A percentile compares a stretch with the other conserved stretches of the same genome.
Evolutionary conservation across 306 rosid species (phyloP).

Genomic region (Luffa acutangula): DNA sequence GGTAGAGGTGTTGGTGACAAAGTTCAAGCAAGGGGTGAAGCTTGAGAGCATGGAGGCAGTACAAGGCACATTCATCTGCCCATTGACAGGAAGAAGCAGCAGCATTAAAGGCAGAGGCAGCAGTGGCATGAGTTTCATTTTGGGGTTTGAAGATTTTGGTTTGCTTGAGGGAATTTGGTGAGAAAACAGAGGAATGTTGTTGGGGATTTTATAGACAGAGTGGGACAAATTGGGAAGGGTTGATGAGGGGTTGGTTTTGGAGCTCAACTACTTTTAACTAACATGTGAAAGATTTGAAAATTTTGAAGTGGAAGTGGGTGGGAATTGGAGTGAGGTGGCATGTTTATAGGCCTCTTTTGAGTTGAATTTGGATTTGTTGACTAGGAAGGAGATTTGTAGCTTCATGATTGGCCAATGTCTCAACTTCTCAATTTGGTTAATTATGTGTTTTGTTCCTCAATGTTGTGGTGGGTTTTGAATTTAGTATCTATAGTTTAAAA

Average conservation of each 20-base stretch:
- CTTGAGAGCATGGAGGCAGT: slow-evolving; percentile 28
- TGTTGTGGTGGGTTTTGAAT: background rate
- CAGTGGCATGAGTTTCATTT: slow-evolving; percentile 19
- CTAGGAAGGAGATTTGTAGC: background rate
- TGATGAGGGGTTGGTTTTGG: slow-evolving; percentile 48
- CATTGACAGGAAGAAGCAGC: slow-evolving; percentile 23
- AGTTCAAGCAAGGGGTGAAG: slow-evolving; percentile 52
- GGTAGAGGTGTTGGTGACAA: slow-evolving; percentile 42
- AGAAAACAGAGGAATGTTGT: background rate
- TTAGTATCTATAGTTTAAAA: too few species aligned
- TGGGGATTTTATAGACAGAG: background rate
- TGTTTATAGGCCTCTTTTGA: background rate
- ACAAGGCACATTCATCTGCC: slow-evolving; percentile 47
- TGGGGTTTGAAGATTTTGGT: background rate
- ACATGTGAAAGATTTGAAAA: slow-evolving; percentile 12
- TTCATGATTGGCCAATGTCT: background rate
- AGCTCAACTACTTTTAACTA: slow-evolving; percentile 69
- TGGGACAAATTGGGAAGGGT: slow-evolving; percentile 4
- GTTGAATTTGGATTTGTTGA: background rate
- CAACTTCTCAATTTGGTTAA: background rate
- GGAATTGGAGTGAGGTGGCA: slow-evolving; percentile 2
- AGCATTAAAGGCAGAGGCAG: slow-evolving; percentile 19
- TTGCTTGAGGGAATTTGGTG: slow-evolving; percentile 21
- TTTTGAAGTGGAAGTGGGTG: background rate
- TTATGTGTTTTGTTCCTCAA: background rate